Evolutionary conservation across 176 grass and related monocot species (phyloP), one percentile per base, ranked within the genome.

Genomic region (Oryza meridionalis): DNA sequence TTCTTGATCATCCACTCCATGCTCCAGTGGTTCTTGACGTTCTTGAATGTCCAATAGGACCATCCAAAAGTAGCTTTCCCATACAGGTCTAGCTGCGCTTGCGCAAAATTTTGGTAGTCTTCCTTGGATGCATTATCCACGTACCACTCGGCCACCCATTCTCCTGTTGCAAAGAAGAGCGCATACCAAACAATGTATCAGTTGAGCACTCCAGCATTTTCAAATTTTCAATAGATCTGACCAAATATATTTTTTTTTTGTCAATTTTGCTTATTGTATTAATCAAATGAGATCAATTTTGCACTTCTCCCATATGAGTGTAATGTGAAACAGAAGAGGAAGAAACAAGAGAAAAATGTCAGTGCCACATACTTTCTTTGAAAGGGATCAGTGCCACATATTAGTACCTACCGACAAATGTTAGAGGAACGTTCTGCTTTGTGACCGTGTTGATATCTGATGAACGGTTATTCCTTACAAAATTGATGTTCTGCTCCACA

Each of bases 1-100:
- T 96, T 93, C 9, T 71, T 50, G 38, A 96, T 96, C 94, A 96
- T 96, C 94, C 91, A 96, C 77, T 91, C 46, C 76, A 93, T 82
- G 38, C 78, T 96, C 94, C 94, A 93, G 67, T 89, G 88, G n/a
- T 84, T 2, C 0, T 89, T 4, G 10, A 86, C 78, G 55, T 93
- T 85, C 77, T 96, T 91, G 40, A 89, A 65, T 3, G 81, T 75
- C 91, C 94, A 96, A 9, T 96, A 96, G 0, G 91, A 29, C 94
- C 91, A 96, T 67, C 94, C 94, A 67, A 96, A 93, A 13, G 84
- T 88, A 0, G 91, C 91, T 19, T 9, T 3, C 27, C 88, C 88
- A 13, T 91, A 96, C 3, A 96, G 84, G 1, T 80, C 46, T 26
- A 88, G 22, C 9, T 93, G 91, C 5, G 38, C 81, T 15, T 93